Evolutionary conservation across 805 yeast genomes (phyloP), one percentile per base, ranked within the genome.

Genomic region (Saturnispora zaruensis): DNA sequence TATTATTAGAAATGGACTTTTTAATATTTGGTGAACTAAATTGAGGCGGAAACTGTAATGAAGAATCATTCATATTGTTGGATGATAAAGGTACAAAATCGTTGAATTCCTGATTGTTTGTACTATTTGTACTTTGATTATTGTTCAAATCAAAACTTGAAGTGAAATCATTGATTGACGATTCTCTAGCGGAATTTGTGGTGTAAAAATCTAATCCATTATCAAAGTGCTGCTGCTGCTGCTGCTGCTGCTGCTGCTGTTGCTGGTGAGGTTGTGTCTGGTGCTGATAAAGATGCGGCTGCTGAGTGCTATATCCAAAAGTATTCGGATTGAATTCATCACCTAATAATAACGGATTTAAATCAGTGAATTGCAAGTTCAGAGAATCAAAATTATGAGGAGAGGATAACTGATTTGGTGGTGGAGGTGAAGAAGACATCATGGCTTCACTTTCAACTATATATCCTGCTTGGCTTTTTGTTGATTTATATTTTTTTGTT

Each of bases 351-450:
- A 44, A 9, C 11, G 44, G 44, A 26, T 45, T 44, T 24, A 37
- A 44, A 16, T 45, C 48, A 18, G 13, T 20, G 11, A 37, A 37
- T 20, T 36, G 43, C 20, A 37, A 43, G 21, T 32, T 43, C n/a
- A n/a, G 13, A 4, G 23, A 18, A 21, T 24, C 37, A n/a, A 34
- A 44, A 23, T 32, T 30, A 20, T 44, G 41, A 16, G 47, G 47
- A n/a, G 47, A 44, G 4, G 47, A 44, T 36, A 44, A 42, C 30
- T 42, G 45, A n/a, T 44, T 23, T 33, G 33, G 46, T 26, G 62
- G 65, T 43, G 68, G 66, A 45, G 68, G 68, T 43, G 67, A 63
- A 56, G 68, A 65, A 50, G 68, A 62, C 68, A 65, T 65, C 68
- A 65, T 65, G 40, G 45, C 42, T 40, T 44, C 41, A 32, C 25